Evolutionary conservation across 1,284 basidiomycete genomes (phyloP), one percentile per base, ranked within the genome.

Genomic region (Ustilago shanxiensis): DNA sequence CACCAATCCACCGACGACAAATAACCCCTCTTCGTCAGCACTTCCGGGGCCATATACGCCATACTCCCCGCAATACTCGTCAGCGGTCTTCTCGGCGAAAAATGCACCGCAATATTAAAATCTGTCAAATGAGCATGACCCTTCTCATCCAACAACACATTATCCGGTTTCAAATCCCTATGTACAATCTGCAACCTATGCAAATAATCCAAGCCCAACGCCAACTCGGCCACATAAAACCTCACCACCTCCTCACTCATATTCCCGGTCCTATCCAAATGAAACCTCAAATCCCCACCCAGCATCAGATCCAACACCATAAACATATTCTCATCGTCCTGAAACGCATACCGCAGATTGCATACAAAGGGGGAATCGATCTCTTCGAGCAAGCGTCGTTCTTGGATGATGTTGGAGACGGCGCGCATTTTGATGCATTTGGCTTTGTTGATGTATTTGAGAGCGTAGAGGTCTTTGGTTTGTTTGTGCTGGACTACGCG

Each of bases 351-450:
- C 49, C 95, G 92, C 82, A 98, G 85, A 86, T 98, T 98, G 79
- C 95, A 95, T 51, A 97, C 89, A 85, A 96, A 98, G 18, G 94
- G 92, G 81, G 95, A 94, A 87, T 98, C 94, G 83, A 98, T 93
- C 93, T 96, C 82, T 58, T 83, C 82, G 33, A 83, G 66, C 39
- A 83, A 47, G n/a, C 82, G 24, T 10, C 82, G 62, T 56, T 83
- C 96, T 87, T 98, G 95, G 53, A 99, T 92, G 84, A 98, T 95
- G 86, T 99, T 98, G 49, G 94, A 92, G 33, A 98, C 95, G 1
- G 95, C 95, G 83, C 94, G 95, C 94, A 97, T 97, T 89, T 95
- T 95, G 77, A 97, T 93, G 84, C 95, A 98, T 89, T 96, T 96
- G 26, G 77, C 71, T 87, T 99, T 99, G 89, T 98, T 98, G 88